These are phyloP conservation scores for Leccinum sublutescens DNA, from an alignment of 768 basidiomycete species.

Conservation along the genomic window DNA sequence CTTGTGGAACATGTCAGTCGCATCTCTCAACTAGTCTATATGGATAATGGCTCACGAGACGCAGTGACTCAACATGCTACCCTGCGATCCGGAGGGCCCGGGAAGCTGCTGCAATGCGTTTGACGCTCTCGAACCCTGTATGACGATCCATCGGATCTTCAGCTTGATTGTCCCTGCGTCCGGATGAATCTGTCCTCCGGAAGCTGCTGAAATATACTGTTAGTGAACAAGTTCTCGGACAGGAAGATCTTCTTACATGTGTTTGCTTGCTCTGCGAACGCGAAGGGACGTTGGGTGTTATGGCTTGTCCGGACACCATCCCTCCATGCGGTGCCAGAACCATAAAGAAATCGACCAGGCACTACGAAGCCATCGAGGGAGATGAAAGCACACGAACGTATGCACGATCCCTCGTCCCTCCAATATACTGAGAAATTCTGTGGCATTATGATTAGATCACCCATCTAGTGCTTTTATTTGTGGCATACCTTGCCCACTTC, in stretches of 20 bases:
- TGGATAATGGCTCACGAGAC: constrained; percentile 40
- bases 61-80: constrained; percentile 39
- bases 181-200: constrained; percentile 22
- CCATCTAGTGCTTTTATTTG: neutral
- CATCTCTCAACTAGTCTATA: neutral
- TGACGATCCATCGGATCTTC: constrained; percentile 42
- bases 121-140: constrained; percentile 34
- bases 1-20: constrained; percentile 32
- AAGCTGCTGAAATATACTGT: neutral
- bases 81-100: constrained; percentile 35
- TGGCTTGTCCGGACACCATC: constrained; percentile 51
- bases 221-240: neutral
- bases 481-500: constrained; percentile 51
- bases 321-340: constrained; percentile 53
- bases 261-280: constrained; percentile 46
- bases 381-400: constrained; percentile 60
- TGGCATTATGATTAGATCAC: constrained; percentile 4
- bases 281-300: constrained; percentile 56
- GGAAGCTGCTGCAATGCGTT: constrained; percentile 44
- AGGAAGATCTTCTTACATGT: constrained; percentile 33
- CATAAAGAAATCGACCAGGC: constrained; percentile 61
- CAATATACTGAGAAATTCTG: constrained; percentile 64
- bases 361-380: constrained; percentile 62
- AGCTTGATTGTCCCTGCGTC: constrained; percentile 55
- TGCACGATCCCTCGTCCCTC: constrained; percentile 54